Percentiles rank a stretch among this genome's conserved stretches.
These are phyloP conservation scores for Lasiodiplodia sp. DNA, from an alignment of 2,329 filamentous ascomycete species.

Conservation along the genomic window DNA sequence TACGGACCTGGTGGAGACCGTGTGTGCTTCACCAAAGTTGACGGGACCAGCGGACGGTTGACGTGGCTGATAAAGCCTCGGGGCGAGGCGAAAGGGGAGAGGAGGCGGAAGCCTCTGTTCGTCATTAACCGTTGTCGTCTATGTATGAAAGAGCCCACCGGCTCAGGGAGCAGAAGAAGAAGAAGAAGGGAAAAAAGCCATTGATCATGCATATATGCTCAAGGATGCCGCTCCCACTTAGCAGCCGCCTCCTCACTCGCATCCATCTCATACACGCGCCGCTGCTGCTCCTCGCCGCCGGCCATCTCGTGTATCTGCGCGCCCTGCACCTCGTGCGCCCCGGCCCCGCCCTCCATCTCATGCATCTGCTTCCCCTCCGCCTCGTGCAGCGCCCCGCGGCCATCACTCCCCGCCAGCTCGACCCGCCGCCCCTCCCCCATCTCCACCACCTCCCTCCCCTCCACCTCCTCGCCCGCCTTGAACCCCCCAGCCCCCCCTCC, in stretches of 20 bases:
- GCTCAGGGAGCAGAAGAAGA: neutral
- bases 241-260: slow-evolving; percentile 52
- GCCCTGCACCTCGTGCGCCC: slow-evolving; percentile 48
- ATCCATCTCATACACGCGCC: slow-evolving; percentile 67
- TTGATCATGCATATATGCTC: neutral
- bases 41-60: no score
- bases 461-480: neutral
- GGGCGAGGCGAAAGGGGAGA: neutral
- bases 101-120: neutral
- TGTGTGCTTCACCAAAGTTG: no score
- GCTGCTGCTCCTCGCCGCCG: slow-evolving; percentile 70
- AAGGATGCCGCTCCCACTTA: neutral
- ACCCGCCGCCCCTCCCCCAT: slow-evolving; percentile 43
- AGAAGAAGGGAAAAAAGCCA: neutral
- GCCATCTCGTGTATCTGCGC: neutral
- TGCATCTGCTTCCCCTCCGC: slow-evolving; percentile 47
- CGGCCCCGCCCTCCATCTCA: slow-evolving; percentile 42
- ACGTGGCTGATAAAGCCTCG: no score
- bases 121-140: no score
- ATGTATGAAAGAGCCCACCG: neutral
- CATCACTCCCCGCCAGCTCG: slow-evolving; percentile 45
- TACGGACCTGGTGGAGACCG: no score
- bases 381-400: slow-evolving; percentile 36
- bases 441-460: slow-evolving; percentile 40
- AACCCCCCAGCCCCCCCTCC: neutral